Evolutionary conservation across 345 rosid species (phyloP), one percentile per base, ranked within the genome.

Genomic region (Acer saccharum): DNA sequence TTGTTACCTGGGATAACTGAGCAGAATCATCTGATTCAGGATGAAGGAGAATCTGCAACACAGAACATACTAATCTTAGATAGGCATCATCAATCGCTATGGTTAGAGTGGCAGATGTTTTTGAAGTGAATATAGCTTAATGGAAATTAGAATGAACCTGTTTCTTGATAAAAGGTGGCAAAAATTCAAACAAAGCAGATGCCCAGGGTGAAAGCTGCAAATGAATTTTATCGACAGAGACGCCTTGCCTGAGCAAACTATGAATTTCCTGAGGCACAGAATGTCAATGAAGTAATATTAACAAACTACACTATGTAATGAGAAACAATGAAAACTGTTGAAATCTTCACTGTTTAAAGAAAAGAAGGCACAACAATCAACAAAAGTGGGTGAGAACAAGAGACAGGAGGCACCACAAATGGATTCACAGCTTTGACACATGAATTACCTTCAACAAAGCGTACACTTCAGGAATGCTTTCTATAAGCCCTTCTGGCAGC

Each of bases 1-100:
- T 52, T 77, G 48, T 78, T 84, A 96, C 99, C 95, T 96, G 99
- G 77, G 99, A 96, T 80, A 96, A 77, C 88, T 94, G 99, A n/a
- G 99, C 99, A 78, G 99, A 94, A 86, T 96, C 98, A 86, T 96
- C 99, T 75, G 99, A 96, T 82, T 94, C 99, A 11, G 98, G 98
- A 72, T 76, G 80, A 71, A 96, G 98, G 67, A 96, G 97, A 81
- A 96, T 85, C 99, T 96, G 93, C 13, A 74, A 65, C 70, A 90
- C 77, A 61, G 73, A 84, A 84, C 6, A 80, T 50, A 55, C 71
- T 68, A 74, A 78, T 78, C 76, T 84, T 69, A 77, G 69, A 77
- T 35, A 23, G 61, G 54, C 62, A 43, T 27, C 54, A 61, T 46
- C 29, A 76, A 57, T 32, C 52, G 29, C 27, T 57, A 73, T 70